Evolutionary conservation across 345 rosid genomes (phyloP), one percentile per base, ranked within the genome.

Genomic region (Gossypium sturtianum): DNA sequence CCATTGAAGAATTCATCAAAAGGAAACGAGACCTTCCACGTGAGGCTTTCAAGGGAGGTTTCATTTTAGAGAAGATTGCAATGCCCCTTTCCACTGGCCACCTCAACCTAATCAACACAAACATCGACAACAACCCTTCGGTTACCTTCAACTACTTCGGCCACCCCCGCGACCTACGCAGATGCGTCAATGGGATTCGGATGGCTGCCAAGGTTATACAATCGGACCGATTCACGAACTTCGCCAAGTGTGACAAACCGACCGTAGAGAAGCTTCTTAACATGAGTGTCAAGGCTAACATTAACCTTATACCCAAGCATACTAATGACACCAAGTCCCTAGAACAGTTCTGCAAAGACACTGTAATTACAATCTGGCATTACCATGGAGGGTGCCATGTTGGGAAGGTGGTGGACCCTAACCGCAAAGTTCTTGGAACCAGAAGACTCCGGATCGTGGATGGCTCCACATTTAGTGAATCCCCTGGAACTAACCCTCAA

Each of bases 401-500:
- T 9, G 93, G 93, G 12, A 88, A 84, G 83, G 99, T 96, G 17
- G 97, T 96, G 71, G 77, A 61, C 78, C 74, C 75, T 25, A 77
- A 87, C 68, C 72, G 74, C 64, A 84, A 76, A 79, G 93, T 96
- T 78, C 85, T 91, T 58, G 97, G 97, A 13, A 88, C 89, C 23
- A 57, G 74, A 6, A 82, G 87, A 88, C 93, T 96, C 54, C 87
- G 98, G 7, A 77, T 93, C 17, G 86, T 96, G 6, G 99, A 96
- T 80, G 97, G 93, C 6, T 96, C 99, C 0, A 86, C 87, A 3
- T 93, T 87, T 72, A 69, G 77, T 13, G 89, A 87, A 71, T 93
- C 99, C 17, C 99, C 99, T 0, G 99, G 99, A 69, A 93, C 99
- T 70, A 96, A 96, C 84, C 98, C 99, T 76, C 99, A 96, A 76